Evolutionary conservation across 139 green algal species (phyloP).

Genomic region (Chlorella sp.): DNA sequence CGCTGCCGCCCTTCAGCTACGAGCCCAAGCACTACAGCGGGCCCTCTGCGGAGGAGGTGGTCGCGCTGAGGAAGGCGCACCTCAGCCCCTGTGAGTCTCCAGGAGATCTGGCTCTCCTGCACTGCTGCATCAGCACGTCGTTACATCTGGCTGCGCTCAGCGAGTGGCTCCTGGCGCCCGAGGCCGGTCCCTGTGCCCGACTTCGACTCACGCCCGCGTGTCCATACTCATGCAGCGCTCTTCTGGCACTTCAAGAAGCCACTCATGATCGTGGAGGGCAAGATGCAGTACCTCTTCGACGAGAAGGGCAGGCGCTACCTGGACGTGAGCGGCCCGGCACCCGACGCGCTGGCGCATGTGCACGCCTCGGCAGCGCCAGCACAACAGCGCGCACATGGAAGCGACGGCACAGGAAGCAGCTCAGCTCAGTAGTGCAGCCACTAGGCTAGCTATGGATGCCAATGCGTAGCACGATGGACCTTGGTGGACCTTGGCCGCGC

Average conservation of each 20-base stretch:
- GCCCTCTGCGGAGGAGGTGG: constrained; percentile 74
- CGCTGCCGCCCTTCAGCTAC: constrained; percentile 45
- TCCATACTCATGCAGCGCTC: constrained; percentile 39
- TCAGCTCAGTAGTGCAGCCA: no score
- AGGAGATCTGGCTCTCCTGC: no score
- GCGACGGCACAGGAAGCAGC: no score
- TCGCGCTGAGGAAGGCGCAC: constrained; percentile 63
- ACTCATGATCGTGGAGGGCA: constrained; percentile 92
- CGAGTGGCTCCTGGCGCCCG: background rate
- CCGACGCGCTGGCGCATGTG: no score
- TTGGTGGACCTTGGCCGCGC: no score
- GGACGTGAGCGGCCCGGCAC: constrained; percentile 59
- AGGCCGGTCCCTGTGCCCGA: background rate
- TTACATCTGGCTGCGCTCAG: no score
- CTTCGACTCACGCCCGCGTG: background rate
- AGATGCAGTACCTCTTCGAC: constrained; percentile 97
- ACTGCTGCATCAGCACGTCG: no score
- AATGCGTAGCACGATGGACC: no score
- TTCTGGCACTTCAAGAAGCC: constrained; percentile 83
- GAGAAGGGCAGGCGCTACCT: constrained; percentile 86
- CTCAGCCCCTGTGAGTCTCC: constrained; percentile 69
- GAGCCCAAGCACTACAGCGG: constrained; percentile 71
- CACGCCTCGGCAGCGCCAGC: no score
- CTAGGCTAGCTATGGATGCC: no score
- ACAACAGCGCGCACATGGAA: no score